Conservation (phyloP, 768 basidiomycete genomes). For the Calocybe indica region DNA sequence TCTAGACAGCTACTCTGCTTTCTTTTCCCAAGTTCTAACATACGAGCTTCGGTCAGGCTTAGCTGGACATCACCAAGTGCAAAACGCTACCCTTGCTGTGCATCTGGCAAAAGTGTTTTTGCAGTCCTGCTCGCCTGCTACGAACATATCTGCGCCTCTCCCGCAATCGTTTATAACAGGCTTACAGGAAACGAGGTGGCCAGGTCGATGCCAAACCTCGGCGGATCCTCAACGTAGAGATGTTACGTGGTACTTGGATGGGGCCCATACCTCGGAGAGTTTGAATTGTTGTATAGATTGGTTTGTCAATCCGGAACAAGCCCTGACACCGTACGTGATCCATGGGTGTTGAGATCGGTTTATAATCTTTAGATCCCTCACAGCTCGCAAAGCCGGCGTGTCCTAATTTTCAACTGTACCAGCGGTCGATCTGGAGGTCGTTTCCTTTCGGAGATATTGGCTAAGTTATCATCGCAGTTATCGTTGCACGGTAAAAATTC, state of each 20-base stretch:
- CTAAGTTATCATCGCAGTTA: slow-evolving; percentile 44
- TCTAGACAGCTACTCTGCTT: too few relatives aligned
- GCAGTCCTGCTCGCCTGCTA: slow-evolving; percentile 19
- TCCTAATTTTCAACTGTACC: slow-evolving; percentile 94
- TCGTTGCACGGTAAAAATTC: slow-evolving; percentile 30
- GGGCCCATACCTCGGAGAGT: slow-evolving; percentile 93
- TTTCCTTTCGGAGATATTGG: slow-evolving; percentile 60
- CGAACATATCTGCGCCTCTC: slow-evolving; percentile 26
- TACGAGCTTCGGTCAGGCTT: slow-evolving; percentile 47
- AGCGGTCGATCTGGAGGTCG: slow-evolving; percentile 74
- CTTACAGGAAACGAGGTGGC: slow-evolving; percentile 75
- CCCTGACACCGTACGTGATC: slow-evolving; percentile 20
- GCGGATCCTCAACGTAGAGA: slow-evolving; percentile 44
- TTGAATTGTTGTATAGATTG: slow-evolving; percentile 82
- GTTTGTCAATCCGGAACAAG: slow-evolving; percentile 67
- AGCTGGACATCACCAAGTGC: slow-evolving; percentile 77
- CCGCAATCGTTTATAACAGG: slow-evolving; percentile 53
- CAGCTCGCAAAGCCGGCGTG: slow-evolving; percentile 31
- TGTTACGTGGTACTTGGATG: slow-evolving; percentile 88
- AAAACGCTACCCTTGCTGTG: slow-evolving; percentile 86
- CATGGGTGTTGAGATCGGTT: too few relatives aligned
- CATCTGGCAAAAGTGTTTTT: slow-evolving; percentile 67
- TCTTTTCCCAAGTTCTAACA: too few relatives aligned
- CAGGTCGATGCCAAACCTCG: slow-evolving; percentile 89
- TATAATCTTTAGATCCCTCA: neutral